phyloP scores from a whole-genome alignment of 306 rosid genomes.

The Betula pendula region DNA sequence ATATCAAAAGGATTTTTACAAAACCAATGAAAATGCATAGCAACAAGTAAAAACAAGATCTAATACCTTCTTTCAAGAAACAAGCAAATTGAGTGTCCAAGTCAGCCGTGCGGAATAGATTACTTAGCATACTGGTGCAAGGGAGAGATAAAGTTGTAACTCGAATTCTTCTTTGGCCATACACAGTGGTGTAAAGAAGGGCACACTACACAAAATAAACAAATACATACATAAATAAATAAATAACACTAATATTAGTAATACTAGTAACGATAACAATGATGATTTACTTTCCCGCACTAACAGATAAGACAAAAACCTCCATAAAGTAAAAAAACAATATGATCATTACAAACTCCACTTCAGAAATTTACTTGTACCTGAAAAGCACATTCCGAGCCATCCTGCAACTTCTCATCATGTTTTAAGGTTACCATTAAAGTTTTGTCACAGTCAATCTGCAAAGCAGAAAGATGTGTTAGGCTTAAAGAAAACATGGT shows the following conservation, averaged over 20 bases:
- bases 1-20: not conserved
- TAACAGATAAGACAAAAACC: not conserved
- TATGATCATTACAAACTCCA: slow-evolving; percentile 18
- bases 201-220: slow-evolving; percentile 65
- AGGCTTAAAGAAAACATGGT: slow-evolving; percentile 6
- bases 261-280: slow-evolving; percentile 3
- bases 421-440: slow-evolving; percentile 87
- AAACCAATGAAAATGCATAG: slow-evolving; percentile 7
- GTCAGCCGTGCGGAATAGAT: slow-evolving; percentile 95
- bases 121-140: slow-evolving; percentile 90
- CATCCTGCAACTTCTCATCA: slow-evolving; percentile 96
- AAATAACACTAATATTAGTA: too few relatives aligned
- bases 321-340: slow-evolving; percentile 9
- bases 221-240: slow-evolving; percentile 18
- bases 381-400: slow-evolving; percentile 96
- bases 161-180: slow-evolving; percentile 93
- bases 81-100: slow-evolving; percentile 94
- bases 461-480: slow-evolving; percentile 32
- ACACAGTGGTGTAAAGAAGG: slow-evolving; percentile 86
- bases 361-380: slow-evolving; percentile 37
- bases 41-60: not conserved
- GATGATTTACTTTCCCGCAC: slow-evolving; percentile 6
- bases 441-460: slow-evolving; percentile 97
- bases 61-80: slow-evolving; percentile 92
- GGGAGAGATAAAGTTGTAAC: slow-evolving; percentile 84